Conservation (phyloP, 306 rosid species). For the Alnus glutinosa region DNA sequence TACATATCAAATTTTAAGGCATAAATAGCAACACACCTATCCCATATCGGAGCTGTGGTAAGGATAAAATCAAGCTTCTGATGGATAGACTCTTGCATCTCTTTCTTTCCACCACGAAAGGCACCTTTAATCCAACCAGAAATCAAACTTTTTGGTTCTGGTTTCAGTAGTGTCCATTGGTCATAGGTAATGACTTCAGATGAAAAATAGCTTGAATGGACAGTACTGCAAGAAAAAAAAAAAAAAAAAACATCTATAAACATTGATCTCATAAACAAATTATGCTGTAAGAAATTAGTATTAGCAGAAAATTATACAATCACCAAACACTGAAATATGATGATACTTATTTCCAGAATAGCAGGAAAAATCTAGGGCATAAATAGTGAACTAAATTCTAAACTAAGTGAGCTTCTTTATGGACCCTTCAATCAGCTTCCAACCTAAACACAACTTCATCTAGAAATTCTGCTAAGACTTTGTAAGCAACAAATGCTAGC, state of each 20-base stretch:
- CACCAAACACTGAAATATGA: not conserved
- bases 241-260: slow-evolving; percentile 14
- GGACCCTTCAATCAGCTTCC: not conserved
- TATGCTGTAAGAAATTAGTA: not conserved
- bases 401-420: not conserved
- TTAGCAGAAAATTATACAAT: not conserved
- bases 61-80: slow-evolving; percentile 70
- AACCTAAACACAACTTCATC: not conserved
- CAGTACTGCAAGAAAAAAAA: slow-evolving; percentile 46
- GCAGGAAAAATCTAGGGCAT: not conserved
- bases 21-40: slow-evolving; percentile 61
- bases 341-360: not conserved
- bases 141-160: slow-evolving; percentile 51
- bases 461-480: not conserved
- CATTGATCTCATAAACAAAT: not conserved
- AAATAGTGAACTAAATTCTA: not conserved
- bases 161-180: slow-evolving; percentile 70
- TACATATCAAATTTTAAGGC: slow-evolving; percentile 6
- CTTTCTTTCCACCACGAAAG: slow-evolving; percentile 65
- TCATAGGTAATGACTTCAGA: slow-evolving; percentile 76
- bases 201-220: slow-evolving; percentile 58
- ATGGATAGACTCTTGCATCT: slow-evolving; percentile 54
- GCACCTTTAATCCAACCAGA: slow-evolving; percentile 78
- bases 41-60: slow-evolving; percentile 94
- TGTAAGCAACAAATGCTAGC: not conserved